phyloP scores from a whole-genome alignment of 2,329 filamentous ascomycete genomes.

The Fusarium sp. region DNA sequence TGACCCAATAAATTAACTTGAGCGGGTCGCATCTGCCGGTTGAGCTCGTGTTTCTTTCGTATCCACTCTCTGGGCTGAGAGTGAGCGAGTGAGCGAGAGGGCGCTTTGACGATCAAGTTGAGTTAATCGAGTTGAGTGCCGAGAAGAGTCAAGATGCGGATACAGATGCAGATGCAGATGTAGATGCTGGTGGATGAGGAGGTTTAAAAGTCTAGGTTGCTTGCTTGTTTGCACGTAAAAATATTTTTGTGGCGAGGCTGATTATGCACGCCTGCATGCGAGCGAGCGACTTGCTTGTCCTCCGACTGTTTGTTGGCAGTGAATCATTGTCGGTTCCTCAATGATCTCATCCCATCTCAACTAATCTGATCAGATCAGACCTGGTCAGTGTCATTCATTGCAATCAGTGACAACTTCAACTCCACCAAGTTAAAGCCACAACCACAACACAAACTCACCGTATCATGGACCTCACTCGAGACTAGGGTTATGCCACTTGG shows the following conservation, averaged over 20 bases:
- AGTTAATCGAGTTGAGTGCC: background rate
- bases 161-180: background rate
- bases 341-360: background rate
- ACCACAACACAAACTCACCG: background rate
- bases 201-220: background rate
- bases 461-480: background rate
- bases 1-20: slow-evolving; percentile 28
- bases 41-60: background rate
- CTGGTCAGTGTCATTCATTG: background rate
- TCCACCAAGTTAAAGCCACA: background rate
- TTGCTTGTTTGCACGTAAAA: background rate
- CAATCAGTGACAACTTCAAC: background rate
- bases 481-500: background rate
- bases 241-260: background rate
- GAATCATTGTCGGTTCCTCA: background rate
- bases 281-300: background rate
- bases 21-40: slow-evolving; percentile 13
- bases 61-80: slow-evolving; percentile 15
- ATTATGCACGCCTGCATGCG: background rate
- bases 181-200: background rate
- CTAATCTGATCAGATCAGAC: background rate
- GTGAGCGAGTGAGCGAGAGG: background rate
- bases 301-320: background rate
- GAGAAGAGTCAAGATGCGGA: background rate
- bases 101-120: background rate